Base-by-base conservation (phyloP, 108 stramenopile species). In the Chaetoceros tenuissimus region DNA sequence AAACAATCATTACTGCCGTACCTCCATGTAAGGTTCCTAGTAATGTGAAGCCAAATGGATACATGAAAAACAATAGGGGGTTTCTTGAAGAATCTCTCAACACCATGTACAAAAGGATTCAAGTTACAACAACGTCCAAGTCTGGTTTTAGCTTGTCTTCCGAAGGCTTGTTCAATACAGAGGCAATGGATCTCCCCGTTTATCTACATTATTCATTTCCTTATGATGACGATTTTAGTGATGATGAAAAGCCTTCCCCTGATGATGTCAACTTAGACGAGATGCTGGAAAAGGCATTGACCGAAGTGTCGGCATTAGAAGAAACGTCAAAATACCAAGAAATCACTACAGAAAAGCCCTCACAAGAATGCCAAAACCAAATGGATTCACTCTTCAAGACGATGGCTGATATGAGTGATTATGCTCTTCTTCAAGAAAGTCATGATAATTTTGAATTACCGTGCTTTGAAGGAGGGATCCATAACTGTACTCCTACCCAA, bases 1-100 rank as follows among this genome's bases (percentile, higher is more conserved):
- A 57, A 28, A 78, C 76, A 13, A 66, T 88, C 0, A 43, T 88
- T n/a, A 73, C 73, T 0, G 62, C 73, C 0, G 79, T 75, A 46
- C 80, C 82, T 21, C 82, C 86, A 20, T 68, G 64, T 21, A 1
- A 7, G 2, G 22, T 60, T n/a, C 68, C 60, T 2, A 31, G 56
- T 0, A 59, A 65, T 19, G 74, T 73, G 34, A 31, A 55, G 2
- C 51, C 30, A 19, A 44, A 34, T 34, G 62, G 61, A 28, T 58
- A 44, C 68, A 64, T 31, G n/a, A n/a, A 21, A 22, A 61, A 31
- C 31, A 54, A 24, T 31, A n/a, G n/a, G n/a, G n/a, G n/a, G n/a
- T 51, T 24, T 62, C 34, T 45, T 26, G 30, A 17, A 53, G 31
- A 3, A 45, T 31, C 18, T 23, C 53, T 47, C 30, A 59, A 46